These are phyloP conservation scores for Aspergillus mulundensis DNA, from an alignment of 495 filamentous ascomycete species.

Conservation along the genomic window DNA sequence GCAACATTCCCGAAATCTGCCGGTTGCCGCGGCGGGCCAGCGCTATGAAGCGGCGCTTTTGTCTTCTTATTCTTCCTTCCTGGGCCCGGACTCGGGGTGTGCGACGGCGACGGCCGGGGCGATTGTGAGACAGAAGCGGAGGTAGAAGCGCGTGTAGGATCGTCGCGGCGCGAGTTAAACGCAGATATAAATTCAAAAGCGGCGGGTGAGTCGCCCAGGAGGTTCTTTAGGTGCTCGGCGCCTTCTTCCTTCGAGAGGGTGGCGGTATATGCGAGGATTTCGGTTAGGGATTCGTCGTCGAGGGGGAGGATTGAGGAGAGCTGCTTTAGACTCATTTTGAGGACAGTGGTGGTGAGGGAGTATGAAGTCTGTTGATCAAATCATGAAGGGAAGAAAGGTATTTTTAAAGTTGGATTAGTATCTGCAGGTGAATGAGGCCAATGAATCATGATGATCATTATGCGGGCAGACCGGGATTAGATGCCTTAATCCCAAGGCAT, in stretches of 20 bases:
- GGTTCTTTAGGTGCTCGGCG: conserved; percentile 77
- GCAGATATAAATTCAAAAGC: conserved; percentile 87
- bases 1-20: conserved; percentile 54
- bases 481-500: conserved; percentile 18
- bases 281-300: conserved; percentile 74
- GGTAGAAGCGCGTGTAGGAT: conserved; percentile 17
- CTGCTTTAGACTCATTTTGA: conserved; percentile 11
- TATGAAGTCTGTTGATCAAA: conserved; percentile 4
- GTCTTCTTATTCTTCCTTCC: conserved; percentile 51
- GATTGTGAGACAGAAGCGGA: conserved; percentile 14
- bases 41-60: conserved; percentile 55
- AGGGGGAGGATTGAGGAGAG: conserved; percentile 63
- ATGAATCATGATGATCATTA: neutral
- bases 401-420: neutral
- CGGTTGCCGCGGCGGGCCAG: conserved; percentile 54
- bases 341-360: neutral
- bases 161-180: conserved; percentile 72
- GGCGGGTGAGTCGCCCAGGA: conserved; percentile 82
- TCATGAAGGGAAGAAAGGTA: neutral
- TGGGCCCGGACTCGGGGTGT: conserved; percentile 10
- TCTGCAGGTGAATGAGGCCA: neutral
- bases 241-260: conserved; percentile 68
- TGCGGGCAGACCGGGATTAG: neutral
- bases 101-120: conserved; percentile 2
- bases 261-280: conserved; percentile 75